Percentiles rank a stretch among this genome's conserved stretches.
Conservation (phyloP, 306 rosid species). For the Cyamopsis tetragonoloba region DNA sequence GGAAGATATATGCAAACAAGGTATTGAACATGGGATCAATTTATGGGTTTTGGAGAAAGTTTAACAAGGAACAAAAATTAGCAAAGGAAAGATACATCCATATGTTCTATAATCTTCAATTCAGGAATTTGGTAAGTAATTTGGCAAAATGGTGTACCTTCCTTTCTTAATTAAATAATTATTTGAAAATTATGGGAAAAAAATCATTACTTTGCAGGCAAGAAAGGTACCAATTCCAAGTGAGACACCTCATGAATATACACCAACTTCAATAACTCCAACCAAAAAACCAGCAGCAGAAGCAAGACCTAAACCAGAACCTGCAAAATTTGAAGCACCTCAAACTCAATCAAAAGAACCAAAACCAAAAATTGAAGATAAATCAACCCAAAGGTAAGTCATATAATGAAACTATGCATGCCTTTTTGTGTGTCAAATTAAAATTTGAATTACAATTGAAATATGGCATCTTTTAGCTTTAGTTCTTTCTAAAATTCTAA, state of each 20-base stretch:
- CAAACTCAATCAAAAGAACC: slow-evolving; percentile 4
- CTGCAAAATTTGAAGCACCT: slow-evolving; percentile 3
- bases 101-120: slow-evolving; percentile 69
- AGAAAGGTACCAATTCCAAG: slow-evolving; percentile 50
- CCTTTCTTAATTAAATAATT: neutral
- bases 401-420: neutral
- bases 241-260: slow-evolving; percentile 34
- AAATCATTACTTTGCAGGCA: slow-evolving; percentile 46
- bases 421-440: neutral
- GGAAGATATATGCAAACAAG: slow-evolving; percentile 94
- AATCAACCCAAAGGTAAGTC: slow-evolving; percentile 27
- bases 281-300: slow-evolving; percentile 20
- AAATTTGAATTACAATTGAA: neutral
- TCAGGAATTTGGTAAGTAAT: slow-evolving; percentile 69
- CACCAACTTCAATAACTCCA: slow-evolving; percentile 1
- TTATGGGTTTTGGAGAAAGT: slow-evolving; percentile 80
- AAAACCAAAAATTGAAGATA: slow-evolving; percentile 15
- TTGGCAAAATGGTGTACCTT: neutral
- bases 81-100: slow-evolving; percentile 84
- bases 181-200: neutral
- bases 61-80: slow-evolving; percentile 64
- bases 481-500: too few relatives aligned
- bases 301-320: neutral
- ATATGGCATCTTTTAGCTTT: too few relatives aligned
- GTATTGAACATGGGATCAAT: slow-evolving; percentile 80